Base-by-base conservation (phyloP, 2,329 filamentous ascomycete species). In the Trichophyton simii region DNA sequence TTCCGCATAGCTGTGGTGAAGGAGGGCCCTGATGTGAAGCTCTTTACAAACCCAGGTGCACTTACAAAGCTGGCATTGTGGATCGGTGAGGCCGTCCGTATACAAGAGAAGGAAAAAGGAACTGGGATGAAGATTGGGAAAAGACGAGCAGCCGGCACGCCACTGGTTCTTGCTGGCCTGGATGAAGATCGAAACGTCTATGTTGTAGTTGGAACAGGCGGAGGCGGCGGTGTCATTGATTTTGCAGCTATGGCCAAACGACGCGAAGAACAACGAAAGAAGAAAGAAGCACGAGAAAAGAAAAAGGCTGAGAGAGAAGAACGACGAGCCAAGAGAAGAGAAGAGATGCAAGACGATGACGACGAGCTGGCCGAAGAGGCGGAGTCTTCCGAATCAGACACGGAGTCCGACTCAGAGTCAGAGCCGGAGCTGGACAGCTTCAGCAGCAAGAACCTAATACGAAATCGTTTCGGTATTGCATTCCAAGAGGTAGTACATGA, bases 1-100 rank as follows among this genome's bases (percentile, higher is more conserved):
- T 99, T 97, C 73, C 88, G 94, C 58, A 91, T 99, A 81, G 95
- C 89, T 38, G 88, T 97, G 3, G 91, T 99, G 67, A 96, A 95
- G 71, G 94, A 97, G 69, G 91, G 92, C 0, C 90, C 91, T 0
- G 94, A 97, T 68, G 87, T 95, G 0, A 77, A 83, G n/a, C 81
- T 97, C 9, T 99, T 99, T 75, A 91, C 87, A 0, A 92, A 97
- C 69, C 91, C 94, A 0, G 89, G 91, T 4, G 94, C 94, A 1
- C 78, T 99, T 25, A 95, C 91, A 1, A 96, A 97, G 73, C 82
- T 99, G 13, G 91, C 92, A 0, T 80, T 96, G 2, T 99, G 94
- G 94, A 83, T 99, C 48, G 89, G 88, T 54, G 92, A 97, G 75
- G 94, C 94, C 0, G 86, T 97, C 52, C 83, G 87, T 1, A 91